Evolutionary conservation across 2,329 filamentous ascomycete species (phyloP).

Genomic region (Alternaria panax): DNA sequence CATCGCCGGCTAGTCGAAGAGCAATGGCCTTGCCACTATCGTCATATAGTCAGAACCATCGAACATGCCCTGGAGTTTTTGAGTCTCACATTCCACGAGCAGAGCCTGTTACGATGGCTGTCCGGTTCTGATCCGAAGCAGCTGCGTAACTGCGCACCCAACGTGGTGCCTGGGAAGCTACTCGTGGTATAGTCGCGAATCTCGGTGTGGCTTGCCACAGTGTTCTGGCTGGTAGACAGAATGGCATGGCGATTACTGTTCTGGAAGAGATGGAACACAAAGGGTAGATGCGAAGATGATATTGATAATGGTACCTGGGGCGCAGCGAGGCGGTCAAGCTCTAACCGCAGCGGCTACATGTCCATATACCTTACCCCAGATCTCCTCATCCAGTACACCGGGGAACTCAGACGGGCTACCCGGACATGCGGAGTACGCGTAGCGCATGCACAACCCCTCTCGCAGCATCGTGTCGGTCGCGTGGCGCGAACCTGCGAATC

Average conservation of each 20-base stretch:
- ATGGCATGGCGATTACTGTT: slow-evolving; percentile 27
- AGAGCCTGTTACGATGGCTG: slow-evolving; percentile 51
- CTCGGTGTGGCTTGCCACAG: slow-evolving; percentile 31
- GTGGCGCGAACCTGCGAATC: slow-evolving; percentile 8
- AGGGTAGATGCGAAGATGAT: neutral
- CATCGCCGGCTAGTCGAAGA: slow-evolving; percentile 68
- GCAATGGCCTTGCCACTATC: slow-evolving; percentile 68
- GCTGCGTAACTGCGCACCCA: slow-evolving; percentile 37
- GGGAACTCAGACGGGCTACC: slow-evolving; percentile 12
- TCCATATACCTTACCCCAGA: slow-evolving; percentile 15
- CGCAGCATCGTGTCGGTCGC: slow-evolving; percentile 11
- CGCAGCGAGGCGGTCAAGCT: neutral
- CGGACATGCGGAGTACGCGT: slow-evolving; percentile 36
- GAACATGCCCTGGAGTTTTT: neutral
- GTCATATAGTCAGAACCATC: slow-evolving; percentile 7
- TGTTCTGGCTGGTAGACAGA: slow-evolving; percentile 28
- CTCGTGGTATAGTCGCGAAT: slow-evolving; percentile 16
- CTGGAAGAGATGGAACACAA: neutral
- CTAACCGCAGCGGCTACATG: slow-evolving; percentile 2
- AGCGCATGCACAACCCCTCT: slow-evolving; percentile 41
- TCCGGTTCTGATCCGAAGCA: slow-evolving; percentile 32
- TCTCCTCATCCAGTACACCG: slow-evolving; percentile 10
- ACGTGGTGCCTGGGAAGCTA: slow-evolving; percentile 21
- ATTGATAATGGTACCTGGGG: neutral
- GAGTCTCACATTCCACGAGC: slow-evolving; percentile 47